Base-by-base conservation (phyloP, 192 early-diverging fungal species). In the Helicostylum pulchrum region DNA sequence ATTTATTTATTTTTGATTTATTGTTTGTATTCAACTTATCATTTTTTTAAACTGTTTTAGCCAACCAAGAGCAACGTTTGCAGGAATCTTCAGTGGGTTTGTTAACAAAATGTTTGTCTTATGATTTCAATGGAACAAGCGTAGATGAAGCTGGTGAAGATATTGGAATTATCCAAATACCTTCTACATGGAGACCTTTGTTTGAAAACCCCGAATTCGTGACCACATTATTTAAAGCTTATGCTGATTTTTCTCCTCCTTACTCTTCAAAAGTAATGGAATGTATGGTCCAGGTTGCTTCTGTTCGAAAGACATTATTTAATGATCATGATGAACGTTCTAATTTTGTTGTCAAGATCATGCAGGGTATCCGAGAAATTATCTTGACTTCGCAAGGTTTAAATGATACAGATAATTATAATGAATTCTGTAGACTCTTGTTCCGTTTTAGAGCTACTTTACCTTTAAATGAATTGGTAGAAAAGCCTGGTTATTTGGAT, bases 291-390 rank as follows among this genome's bases (percentile, higher is more conserved):
- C 80, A 90, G 64, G 65, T 94, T 4, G 86, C 92, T 0, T 88
- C 92, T 26, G 87, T 90, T 15, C 87, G 94, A 21, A 86, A 93
- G 30, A 92, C 94, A 5, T 82, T 96, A 30, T 96, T 93, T 73
- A 92, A 76, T 59, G 83, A 84, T 54, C 93, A 94, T 30, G 79
- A 85, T 4, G 79, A 85, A 54, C 87, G 92, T 14, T 61, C 78
- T 3, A 76, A 73, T 23, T 92, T 91, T 64, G 80, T 95, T 11
- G 77, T 82, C 32, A 76, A 77, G 53, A 83, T 92, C 55, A 82
- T 94, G 75, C 75, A 81, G 17, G 91, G 88, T 23, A 87, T 86
- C 2, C 70, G 73, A 0, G 79, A 88, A 52, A 90, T 94, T 11
- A 70, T 96, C 30, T 72, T 77, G 12, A 65, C 71, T 23, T 79